These are phyloP conservation scores for Colletotrichum sp. DNA, from an alignment of 2,329 filamentous ascomycete species.

Conservation along the genomic window DNA sequence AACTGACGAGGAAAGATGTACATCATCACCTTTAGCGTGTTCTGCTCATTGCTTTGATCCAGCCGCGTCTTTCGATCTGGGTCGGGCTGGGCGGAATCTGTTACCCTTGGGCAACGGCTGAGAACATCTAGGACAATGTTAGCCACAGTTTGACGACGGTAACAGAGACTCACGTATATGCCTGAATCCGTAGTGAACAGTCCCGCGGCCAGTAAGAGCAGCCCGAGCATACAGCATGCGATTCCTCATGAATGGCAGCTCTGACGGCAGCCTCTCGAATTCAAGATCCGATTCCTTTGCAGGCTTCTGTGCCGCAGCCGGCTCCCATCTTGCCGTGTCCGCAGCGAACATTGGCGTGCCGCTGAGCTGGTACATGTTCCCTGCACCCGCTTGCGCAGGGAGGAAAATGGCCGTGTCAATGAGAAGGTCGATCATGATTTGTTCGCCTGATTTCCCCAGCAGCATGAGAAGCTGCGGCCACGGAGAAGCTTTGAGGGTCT, in stretches of 20 bases:
- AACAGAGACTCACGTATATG: slow-evolving; percentile 73
- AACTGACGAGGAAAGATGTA: slow-evolving; percentile 96
- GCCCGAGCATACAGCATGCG: slow-evolving; percentile 87
- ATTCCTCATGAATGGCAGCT: slow-evolving; percentile 78
- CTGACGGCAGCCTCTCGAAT: slow-evolving; percentile 44
- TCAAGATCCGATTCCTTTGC: neutral
- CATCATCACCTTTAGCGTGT: slow-evolving; percentile 79
- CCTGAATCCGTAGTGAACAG: slow-evolving; percentile 75
- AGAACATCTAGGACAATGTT: slow-evolving; percentile 69
- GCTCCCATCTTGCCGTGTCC: slow-evolving; percentile 26
- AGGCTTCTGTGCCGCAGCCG: neutral
- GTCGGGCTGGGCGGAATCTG: neutral
- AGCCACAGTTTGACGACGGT: neutral
- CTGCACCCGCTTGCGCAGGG: slow-evolving; percentile 60
- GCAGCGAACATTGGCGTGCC: slow-evolving; percentile 58
- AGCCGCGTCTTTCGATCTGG: neutral
- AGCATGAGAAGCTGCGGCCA: slow-evolving; percentile 80
- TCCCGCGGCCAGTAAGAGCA: slow-evolving; percentile 69
- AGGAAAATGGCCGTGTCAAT: slow-evolving; percentile 80
- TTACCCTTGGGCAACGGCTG: slow-evolving; percentile 63
- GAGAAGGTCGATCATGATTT: slow-evolving; percentile 78
- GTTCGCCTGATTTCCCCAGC: slow-evolving; percentile 76
- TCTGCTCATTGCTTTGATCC: slow-evolving; percentile 39
- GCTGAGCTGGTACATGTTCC: slow-evolving; percentile 79
- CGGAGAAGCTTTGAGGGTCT: slow-evolving; percentile 68